Conservation (phyloP, 345 rosid species). For the Brassica carinata region DNA sequence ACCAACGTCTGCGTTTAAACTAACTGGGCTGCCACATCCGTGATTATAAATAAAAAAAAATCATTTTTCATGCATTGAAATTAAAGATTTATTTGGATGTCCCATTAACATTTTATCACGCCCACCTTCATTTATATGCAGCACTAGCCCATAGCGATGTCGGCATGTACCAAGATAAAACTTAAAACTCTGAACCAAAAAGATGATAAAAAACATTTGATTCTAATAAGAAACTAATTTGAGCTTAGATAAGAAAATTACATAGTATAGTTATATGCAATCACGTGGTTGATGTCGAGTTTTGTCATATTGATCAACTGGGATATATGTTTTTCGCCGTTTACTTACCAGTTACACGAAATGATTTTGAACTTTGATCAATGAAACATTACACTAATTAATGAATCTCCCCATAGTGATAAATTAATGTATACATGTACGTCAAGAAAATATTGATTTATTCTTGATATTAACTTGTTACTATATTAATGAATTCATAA, state of each 20-base stretch:
- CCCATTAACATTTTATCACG: background rate
- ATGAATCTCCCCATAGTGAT: background rate
- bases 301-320: background rate
- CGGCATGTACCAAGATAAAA: background rate
- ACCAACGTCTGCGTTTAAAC: too few species aligned
- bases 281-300: background rate
- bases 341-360: background rate
- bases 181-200: background rate
- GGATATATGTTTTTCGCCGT: background rate
- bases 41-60: too few species aligned
- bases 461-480: background rate
- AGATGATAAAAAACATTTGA: background rate
- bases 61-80: background rate
- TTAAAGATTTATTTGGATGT: background rate
- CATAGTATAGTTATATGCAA: background rate
- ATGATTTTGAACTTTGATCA: background rate
- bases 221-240: background rate
- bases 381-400: background rate
- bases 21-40: too few species aligned
- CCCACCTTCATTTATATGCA: background rate
- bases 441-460: background rate
- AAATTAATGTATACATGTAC: background rate
- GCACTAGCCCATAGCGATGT: background rate
- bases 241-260: background rate
- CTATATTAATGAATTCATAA: background rate